These are phyloP conservation scores for Pezicula neosporulosa DNA, from an alignment of 2,329 filamentous ascomycete species.

Conservation along the genomic window DNA sequence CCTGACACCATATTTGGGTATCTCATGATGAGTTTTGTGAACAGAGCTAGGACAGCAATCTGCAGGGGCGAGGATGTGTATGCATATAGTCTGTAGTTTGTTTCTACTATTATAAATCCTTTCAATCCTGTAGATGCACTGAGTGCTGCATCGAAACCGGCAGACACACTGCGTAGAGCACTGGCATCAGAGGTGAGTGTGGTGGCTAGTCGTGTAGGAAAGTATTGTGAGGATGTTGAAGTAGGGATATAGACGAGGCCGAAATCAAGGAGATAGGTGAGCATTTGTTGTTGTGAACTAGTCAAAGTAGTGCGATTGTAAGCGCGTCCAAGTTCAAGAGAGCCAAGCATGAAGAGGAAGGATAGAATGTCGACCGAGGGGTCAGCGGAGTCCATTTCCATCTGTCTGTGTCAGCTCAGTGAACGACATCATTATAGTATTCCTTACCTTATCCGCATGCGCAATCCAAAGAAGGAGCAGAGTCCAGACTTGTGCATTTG, in stretches of 20 bases:
- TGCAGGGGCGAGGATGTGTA: conserved; percentile 93
- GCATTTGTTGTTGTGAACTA: conserved; percentile 77
- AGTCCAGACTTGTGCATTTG: conserved; percentile 97
- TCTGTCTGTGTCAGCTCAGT: conserved; percentile 17
- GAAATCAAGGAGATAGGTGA: conserved; percentile 88
- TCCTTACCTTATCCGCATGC: conserved; percentile 61
- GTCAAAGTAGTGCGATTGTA: conserved; percentile 87
- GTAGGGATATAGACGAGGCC: conserved; percentile 80
- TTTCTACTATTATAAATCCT: conserved; percentile 94
- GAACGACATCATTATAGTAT: background rate
- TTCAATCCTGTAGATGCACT: conserved; percentile 44
- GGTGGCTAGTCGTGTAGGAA: conserved; percentile 90
- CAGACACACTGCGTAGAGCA: conserved; percentile 66
- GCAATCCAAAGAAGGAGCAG: conserved; percentile 91
- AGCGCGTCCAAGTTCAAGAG: conserved; percentile 83
- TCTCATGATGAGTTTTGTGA: conserved; percentile 81
- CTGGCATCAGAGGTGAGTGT: conserved; percentile 77
- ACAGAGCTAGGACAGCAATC: conserved; percentile 89
- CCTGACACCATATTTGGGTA: conserved; percentile 94
- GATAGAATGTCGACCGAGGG: conserved; percentile 92
- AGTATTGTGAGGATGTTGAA: conserved; percentile 60
- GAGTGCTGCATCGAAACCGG: conserved; percentile 65
- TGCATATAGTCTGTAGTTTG: conserved; percentile 95
- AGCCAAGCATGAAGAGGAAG: conserved; percentile 94
- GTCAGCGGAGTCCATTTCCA: conserved; percentile 81